These are phyloP conservation scores for Delphinella strobiligena DNA, from an alignment of 2,329 filamentous ascomycete genomes.

Conservation along the genomic window DNA sequence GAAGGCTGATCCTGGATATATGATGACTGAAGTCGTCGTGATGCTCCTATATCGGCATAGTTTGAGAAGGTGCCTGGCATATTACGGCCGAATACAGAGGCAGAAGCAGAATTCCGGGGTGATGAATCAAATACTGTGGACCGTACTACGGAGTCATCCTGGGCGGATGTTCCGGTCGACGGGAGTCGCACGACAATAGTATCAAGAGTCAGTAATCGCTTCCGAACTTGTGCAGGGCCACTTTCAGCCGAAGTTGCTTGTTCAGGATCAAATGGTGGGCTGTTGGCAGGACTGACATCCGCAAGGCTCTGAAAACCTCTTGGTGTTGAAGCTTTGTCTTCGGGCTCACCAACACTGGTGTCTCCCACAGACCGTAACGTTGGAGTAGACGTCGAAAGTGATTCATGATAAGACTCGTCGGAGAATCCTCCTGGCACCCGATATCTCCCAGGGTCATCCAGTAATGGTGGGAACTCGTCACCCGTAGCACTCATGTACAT, in stretches of 20 bases:
- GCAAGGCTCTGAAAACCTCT: too few relatives aligned
- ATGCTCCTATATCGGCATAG: conserved; percentile 30
- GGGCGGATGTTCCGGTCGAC: not conserved
- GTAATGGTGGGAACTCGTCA: conserved; percentile 2
- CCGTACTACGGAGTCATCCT: not conserved
- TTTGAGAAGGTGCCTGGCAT: conserved; percentile 37
- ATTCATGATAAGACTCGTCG: too few relatives aligned
- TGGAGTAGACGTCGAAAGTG: too few relatives aligned
- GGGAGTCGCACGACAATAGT: not conserved
- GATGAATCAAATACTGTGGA: not conserved
- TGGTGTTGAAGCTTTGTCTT: too few relatives aligned
- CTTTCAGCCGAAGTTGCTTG: too few relatives aligned
- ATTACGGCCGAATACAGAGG: conserved; percentile 9
- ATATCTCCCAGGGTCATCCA: too few relatives aligned
- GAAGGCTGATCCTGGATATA: conserved; percentile 1
- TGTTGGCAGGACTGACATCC: too few relatives aligned
- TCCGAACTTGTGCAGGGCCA: too few relatives aligned
- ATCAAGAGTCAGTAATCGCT: not conserved
- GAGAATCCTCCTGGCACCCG: conserved; percentile 4
- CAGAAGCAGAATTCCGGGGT: not conserved
- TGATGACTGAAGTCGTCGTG: conserved; percentile 14
- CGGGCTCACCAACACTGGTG: too few relatives aligned
- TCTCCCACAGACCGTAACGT: too few relatives aligned
- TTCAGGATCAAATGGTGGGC: too few relatives aligned
- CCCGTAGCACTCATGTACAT: conserved; percentile 69